Evolutionary conservation across 108 stramenopile genomes (phyloP).

Genomic region (Nitzschia sp.): DNA sequence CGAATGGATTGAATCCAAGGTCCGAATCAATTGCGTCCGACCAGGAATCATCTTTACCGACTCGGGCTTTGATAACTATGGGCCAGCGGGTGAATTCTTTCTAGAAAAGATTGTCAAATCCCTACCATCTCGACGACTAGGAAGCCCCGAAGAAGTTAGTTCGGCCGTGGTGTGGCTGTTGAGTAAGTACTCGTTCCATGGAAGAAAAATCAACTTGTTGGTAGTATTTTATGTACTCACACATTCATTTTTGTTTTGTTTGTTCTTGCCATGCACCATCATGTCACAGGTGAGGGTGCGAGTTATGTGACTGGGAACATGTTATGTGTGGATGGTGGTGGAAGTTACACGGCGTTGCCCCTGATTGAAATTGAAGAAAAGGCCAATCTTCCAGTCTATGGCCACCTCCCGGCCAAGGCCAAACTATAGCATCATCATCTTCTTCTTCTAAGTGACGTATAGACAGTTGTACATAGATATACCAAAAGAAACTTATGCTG

Average conservation of each 20-base stretch:
- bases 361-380: slow-evolving; percentile 74
- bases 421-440: slow-evolving; percentile 45
- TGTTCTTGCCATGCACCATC: background rate
- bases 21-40: slow-evolving; percentile 87
- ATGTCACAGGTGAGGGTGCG: slow-evolving; percentile 50
- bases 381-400: slow-evolving; percentile 67
- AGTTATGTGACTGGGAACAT: slow-evolving; percentile 73
- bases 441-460: too few relatives aligned
- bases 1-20: slow-evolving; percentile 85
- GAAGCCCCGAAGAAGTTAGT: slow-evolving; percentile 71
- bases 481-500: too few relatives aligned
- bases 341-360: slow-evolving; percentile 66
- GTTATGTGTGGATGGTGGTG: slow-evolving; percentile 73
- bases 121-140: slow-evolving; percentile 68
- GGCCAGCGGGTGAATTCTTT: slow-evolving; percentile 65
- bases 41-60: slow-evolving; percentile 87
- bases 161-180: slow-evolving; percentile 73
- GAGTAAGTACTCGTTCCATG: slow-evolving; percentile 15
- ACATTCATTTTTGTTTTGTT: background rate
- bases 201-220: too few relatives aligned
- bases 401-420: slow-evolving; percentile 60
- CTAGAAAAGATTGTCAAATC: slow-evolving; percentile 62
- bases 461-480: too few relatives aligned
- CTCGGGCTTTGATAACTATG: slow-evolving; percentile 83
- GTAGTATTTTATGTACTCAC: background rate